Evolutionary conservation across 495 filamentous ascomycete species (phyloP), one percentile per base, ranked within the genome.

Genomic region (Trichoderma erinaceum): DNA sequence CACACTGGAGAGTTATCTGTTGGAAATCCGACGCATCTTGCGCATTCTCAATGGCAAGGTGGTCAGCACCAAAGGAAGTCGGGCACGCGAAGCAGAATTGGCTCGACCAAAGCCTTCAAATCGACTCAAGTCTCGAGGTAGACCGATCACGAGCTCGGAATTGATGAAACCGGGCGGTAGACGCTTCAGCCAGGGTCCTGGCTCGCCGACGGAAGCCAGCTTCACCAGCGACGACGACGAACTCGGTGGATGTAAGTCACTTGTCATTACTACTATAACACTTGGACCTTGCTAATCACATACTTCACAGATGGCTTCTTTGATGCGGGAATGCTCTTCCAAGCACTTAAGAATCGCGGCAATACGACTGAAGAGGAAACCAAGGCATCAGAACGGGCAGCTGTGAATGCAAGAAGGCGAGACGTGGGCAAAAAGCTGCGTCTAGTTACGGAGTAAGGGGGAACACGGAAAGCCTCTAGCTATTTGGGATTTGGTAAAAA

Each of bases 281-380:
- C 66, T 27, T 61, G 23, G 52, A 32, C 35, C 48, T 6, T 61
- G 29, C 38, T 46, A 52, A 27, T 79, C 71, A 81, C 65, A 29
- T 67, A 64, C 2, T 50, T 61, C 38, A 43, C 72, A 97, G 93
- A 97, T 82, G 93, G 93, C 46, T 97, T 97, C 83, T 97, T 97
- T 78, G 93, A 97, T 78, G 92, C 93, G 2, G 93, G 93, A 41
- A 94, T 96, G 91, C 84, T 97, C 8, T 83, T 94, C 10, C 90
- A 94, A 76, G 93, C 92, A 12, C 85, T 97, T 35, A 93, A 93
- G 75, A 89, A 82, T 18, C 73, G 84, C 29, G 73, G 74, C 50
- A 78, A 81, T 71, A 72, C 71, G 41, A 67, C 78, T 27, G 80
- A 83, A 63, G 73, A 78, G 15, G 76, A 80, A 67, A 68, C 78